A percentile compares a stretch with the other conserved stretches of the same genome.
phyloP scores from a whole-genome alignment of 495 filamentous ascomycete genomes.

The Penicillium angulare region DNA sequence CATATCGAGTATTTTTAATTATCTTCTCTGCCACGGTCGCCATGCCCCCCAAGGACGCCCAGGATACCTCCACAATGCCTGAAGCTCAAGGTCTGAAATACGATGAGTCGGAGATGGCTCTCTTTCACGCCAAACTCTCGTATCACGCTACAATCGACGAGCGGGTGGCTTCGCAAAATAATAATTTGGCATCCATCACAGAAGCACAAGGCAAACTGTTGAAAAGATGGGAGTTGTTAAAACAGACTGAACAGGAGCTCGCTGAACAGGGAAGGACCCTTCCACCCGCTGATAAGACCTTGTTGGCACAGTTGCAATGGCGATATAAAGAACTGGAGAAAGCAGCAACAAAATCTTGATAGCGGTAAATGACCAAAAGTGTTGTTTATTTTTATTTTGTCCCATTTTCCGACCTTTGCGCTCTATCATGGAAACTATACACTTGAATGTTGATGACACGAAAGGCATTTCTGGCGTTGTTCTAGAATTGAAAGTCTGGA shows the following conservation, averaged over 20 bases:
- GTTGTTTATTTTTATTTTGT: constrained; percentile 1
- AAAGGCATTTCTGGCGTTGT: constrained; percentile 33
- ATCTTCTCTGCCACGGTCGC: too few species aligned
- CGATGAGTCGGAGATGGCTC: constrained; percentile 44
- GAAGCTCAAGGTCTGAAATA: constrained; percentile 41
- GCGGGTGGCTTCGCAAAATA: constrained; percentile 33
- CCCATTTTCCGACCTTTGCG: neutral
- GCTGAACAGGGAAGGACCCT: constrained; percentile 33
- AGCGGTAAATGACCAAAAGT: constrained; percentile 12
- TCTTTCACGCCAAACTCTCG: constrained; percentile 40
- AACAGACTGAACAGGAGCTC: constrained; percentile 37
- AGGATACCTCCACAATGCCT: constrained; percentile 28
- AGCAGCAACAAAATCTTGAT: constrained; percentile 22
- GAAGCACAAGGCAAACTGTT: constrained; percentile 38
- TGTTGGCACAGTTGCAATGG: constrained; percentile 41
- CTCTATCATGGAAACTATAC: neutral
- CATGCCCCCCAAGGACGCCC: constrained; percentile 30
- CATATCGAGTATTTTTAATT: too few species aligned
- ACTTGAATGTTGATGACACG: constrained; percentile 4
- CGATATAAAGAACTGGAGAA: constrained; percentile 38
- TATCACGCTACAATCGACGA: constrained; percentile 42
- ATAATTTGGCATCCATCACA: constrained; percentile 37
- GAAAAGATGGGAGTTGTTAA: constrained; percentile 41
- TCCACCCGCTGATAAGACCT: constrained; percentile 32
- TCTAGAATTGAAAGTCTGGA: neutral